These are phyloP conservation scores for Lindgomyces ingoldianus DNA, from an alignment of 495 filamentous ascomycete species.

Conservation along the genomic window DNA sequence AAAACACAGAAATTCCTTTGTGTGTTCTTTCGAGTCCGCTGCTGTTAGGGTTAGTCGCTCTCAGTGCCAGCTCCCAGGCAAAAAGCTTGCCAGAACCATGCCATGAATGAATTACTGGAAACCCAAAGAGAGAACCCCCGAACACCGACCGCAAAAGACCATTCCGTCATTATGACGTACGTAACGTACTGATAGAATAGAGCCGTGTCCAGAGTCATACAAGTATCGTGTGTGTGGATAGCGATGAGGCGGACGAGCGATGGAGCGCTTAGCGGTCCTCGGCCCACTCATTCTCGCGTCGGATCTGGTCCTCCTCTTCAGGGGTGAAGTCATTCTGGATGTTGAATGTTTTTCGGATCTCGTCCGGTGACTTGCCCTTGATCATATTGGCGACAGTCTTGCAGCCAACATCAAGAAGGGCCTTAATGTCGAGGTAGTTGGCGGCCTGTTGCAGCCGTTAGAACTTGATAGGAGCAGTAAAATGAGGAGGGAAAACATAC, in stretches of 20 bases:
- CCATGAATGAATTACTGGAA: background rate
- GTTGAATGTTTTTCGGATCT: conserved; percentile 82
- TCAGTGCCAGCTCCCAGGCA: background rate
- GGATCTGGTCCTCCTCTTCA: conserved; percentile 81
- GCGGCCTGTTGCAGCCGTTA: conserved; percentile 53
- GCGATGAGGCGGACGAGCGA: background rate
- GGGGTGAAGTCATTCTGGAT: conserved; percentile 83
- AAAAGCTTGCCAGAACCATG: background rate
- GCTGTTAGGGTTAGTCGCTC: background rate
- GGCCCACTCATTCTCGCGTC: conserved; percentile 82
- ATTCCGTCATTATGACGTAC: background rate
- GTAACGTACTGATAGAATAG: background rate
- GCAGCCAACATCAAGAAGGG: conserved; percentile 77
- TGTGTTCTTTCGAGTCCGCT: background rate
- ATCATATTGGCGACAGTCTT: conserved; percentile 88
- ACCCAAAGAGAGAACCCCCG: background rate
- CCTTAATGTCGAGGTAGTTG: conserved; percentile 82
- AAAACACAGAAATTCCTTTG: background rate
- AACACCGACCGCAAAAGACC: background rate
- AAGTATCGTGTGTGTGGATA: background rate
- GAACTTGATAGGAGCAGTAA: background rate
- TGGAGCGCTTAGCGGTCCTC: conserved; percentile 55
- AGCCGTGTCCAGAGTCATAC: background rate
- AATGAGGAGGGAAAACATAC: conserved; percentile 52
- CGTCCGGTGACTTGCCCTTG: conserved; percentile 80